Conservation (phyloP, 371 early-diverging fungal species). For the Mucor indicus region DNA sequence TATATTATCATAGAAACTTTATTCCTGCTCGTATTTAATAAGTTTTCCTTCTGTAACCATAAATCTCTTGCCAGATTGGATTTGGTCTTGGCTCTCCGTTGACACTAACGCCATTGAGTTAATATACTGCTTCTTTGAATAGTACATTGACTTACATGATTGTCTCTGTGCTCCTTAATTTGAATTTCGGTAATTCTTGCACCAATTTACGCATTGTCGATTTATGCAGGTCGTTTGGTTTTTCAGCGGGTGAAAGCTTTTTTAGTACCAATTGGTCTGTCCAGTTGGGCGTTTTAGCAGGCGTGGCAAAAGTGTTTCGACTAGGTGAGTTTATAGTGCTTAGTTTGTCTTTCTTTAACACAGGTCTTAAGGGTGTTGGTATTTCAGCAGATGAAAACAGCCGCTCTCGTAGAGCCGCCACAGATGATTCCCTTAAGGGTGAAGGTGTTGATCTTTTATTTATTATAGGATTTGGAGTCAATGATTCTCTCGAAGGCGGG, state of each 20-base stretch:
- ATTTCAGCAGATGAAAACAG: too few species aligned
- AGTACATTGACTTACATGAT: conserved; percentile 16
- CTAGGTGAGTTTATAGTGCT: background rate
- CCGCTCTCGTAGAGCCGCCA: too few species aligned
- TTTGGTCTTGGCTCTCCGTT: conserved; percentile 12
- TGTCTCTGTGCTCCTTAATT: conserved; percentile 12
- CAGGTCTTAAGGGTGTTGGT: background rate
- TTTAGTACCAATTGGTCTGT: too few species aligned
- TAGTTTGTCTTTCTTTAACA: background rate
- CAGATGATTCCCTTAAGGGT: background rate
- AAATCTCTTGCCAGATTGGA: conserved; percentile 20
- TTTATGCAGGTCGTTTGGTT: conserved; percentile 14
- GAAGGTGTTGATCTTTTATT: too few species aligned
- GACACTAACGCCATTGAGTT: background rate
- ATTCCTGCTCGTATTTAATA: background rate
- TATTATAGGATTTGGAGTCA: too few species aligned
- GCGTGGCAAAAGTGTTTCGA: too few species aligned
- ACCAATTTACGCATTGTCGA: conserved; percentile 18
- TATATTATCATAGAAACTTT: background rate
- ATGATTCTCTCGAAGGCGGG: too few species aligned
- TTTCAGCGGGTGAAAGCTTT: too few species aligned
- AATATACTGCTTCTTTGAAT: too few species aligned
- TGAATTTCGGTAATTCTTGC: conserved; percentile 5
- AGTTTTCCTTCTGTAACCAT: conserved; percentile 3
- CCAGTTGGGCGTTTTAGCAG: too few species aligned